phyloP scores from a whole-genome alignment of 371 early-diverging fungal species.

The Haplosporangium sp. region DNA sequence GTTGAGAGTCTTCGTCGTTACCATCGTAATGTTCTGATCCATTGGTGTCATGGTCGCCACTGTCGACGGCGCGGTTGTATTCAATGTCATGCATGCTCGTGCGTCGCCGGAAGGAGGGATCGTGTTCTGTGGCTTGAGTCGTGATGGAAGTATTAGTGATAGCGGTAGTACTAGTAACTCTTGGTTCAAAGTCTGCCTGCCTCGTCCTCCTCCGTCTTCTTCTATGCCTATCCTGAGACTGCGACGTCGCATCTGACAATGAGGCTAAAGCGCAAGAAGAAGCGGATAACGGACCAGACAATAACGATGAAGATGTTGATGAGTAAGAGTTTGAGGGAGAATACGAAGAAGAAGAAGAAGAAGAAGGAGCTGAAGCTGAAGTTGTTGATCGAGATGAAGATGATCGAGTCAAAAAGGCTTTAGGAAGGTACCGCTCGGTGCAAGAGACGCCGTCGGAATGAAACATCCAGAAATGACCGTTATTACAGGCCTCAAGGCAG shows the following conservation, averaged over 20 bases:
- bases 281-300: not conserved
- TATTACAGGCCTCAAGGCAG: constrained; percentile 93
- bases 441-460: constrained; percentile 83
- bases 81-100: constrained; percentile 43
- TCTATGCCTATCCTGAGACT: not conserved
- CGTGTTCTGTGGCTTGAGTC: not conserved
- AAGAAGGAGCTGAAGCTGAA: not conserved
- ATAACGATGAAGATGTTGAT: constrained; percentile 14
- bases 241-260: too few species aligned
- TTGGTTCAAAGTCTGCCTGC: not conserved
- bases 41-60: not conserved
- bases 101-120: constrained; percentile 20
- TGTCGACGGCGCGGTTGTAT: constrained; percentile 32
- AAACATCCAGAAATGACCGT: constrained; percentile 99
- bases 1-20: not conserved
- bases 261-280: not conserved
- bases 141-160: too few species aligned
- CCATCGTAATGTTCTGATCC: not conserved
- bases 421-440: constrained; percentile 42
- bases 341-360: constrained; percentile 3
- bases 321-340: constrained; percentile 1
- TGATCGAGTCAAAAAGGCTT: constrained; percentile 11
- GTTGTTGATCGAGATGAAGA: not conserved
- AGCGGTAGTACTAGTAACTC: too few species aligned
- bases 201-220: not conserved